Evolutionary conservation across 345 rosid genomes (phyloP).

Genomic region (Bretschneidera sinensis): DNA sequence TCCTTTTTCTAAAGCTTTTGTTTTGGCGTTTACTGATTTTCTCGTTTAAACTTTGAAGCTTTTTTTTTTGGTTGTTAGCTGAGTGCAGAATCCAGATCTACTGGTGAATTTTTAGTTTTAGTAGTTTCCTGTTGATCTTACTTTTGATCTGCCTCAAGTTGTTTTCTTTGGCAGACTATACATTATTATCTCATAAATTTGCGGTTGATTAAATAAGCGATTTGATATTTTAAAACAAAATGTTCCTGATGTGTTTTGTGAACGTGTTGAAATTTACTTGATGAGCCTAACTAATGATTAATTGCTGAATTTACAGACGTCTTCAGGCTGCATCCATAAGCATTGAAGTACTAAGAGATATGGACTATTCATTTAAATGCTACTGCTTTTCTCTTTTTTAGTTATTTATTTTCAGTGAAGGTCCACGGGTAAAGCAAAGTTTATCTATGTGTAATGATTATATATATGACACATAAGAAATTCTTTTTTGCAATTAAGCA

Average conservation of each 20-base stretch:
- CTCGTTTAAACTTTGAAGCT: too few species aligned
- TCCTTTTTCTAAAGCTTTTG: neutral
- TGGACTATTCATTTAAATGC: neutral
- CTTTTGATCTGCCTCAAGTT: neutral
- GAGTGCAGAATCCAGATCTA: constrained; percentile 23
- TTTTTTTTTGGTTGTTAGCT: neutral
- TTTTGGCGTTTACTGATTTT: neutral
- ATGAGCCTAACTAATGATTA: neutral
- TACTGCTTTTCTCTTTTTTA: neutral
- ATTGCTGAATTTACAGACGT: neutral
- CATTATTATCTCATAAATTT: neutral
- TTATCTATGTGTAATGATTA: too few species aligned
- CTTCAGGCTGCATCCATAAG: neutral
- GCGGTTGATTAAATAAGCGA: neutral
- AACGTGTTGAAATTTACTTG: neutral
- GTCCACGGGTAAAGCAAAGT: neutral
- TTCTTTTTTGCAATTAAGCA: neutral
- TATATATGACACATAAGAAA: neutral
- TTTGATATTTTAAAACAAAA: too few species aligned
- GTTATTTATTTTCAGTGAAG: neutral
- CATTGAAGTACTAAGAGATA: too few species aligned
- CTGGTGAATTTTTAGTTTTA: neutral
- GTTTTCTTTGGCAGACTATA: neutral
- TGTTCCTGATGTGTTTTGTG: neutral
- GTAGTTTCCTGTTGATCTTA: neutral